Evolutionary conservation across 2,329 filamentous ascomycete species (phyloP).

Genomic region (Pseudogymnoascus sp.): DNA sequence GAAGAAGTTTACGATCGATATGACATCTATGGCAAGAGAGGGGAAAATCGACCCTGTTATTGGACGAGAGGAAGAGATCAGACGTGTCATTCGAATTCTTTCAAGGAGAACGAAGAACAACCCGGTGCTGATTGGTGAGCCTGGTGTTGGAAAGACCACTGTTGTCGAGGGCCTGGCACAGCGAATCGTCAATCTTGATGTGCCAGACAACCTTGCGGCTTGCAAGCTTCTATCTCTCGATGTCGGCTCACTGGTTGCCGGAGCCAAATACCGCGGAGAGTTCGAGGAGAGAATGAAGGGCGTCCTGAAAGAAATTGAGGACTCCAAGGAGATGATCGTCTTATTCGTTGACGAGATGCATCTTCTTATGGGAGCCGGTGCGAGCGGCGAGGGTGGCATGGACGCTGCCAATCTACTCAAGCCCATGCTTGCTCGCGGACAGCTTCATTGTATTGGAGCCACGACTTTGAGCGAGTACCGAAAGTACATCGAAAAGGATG

Average conservation of each 20-base stretch:
- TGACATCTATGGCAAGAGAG: constrained; percentile 92
- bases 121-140: constrained; percentile 93
- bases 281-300: constrained; percentile 99
- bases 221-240: constrained; percentile 94
- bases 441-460: constrained; percentile 95
- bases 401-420: constrained; percentile 96
- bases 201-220: constrained; percentile 87
- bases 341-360: constrained; percentile 99
- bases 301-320: constrained; percentile 90
- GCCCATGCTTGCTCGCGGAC: constrained; percentile 93
- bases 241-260: constrained; percentile 88
- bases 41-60: constrained; percentile 98
- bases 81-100: constrained; percentile 83
- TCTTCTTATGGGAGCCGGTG: constrained; percentile 93
- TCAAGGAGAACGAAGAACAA: constrained; percentile 97
- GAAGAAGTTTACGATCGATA: constrained; percentile 97
- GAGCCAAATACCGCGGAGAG: constrained; percentile 96
- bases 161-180: constrained; percentile 94
- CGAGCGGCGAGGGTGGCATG: constrained; percentile 95
- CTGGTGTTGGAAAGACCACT: constrained; percentile 96
- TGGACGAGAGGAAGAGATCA: constrained; percentile 90
- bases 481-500: constrained; percentile 98
- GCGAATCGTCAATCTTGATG: constrained; percentile 92
- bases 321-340: constrained; percentile 93
- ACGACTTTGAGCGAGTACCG: constrained; percentile 93